Percentiles rank a stretch among this genome's conserved stretches.
phyloP scores from a whole-genome alignment of 129 eudicot genomes.

The Erigeron canadensis region DNA sequence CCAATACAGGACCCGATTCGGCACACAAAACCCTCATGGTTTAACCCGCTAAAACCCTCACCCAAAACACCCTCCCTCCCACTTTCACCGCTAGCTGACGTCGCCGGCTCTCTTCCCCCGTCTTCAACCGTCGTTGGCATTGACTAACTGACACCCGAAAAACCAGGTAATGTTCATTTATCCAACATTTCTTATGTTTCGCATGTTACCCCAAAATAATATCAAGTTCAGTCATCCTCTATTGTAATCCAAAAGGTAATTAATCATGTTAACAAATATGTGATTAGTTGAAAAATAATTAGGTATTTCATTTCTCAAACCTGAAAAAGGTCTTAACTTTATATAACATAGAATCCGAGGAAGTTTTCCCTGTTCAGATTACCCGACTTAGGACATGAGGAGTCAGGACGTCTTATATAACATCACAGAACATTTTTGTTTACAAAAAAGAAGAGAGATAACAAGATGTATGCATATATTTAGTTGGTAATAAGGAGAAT shows the following conservation, averaged over 20 bases:
- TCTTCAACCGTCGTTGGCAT: conserved; percentile 24
- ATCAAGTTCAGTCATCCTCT: not conserved
- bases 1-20: not conserved
- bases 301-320: conserved; percentile 18
- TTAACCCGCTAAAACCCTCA: conserved; percentile 12
- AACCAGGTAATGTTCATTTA: conserved; percentile 19
- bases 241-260: not conserved
- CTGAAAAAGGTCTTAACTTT: not conserved
- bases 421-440: no score
- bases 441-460: no score
- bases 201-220: not conserved
- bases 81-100: conserved; percentile 21
- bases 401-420: no score
- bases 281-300: conserved; percentile 14
- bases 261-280: no score
- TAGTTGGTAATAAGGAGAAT: conserved; percentile 26
- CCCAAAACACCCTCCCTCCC: conserved; percentile 14
- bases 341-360: not conserved
- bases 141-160: conserved; percentile 1
- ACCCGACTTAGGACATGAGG: no score
- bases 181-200: not conserved
- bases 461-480: no score
- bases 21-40: conserved; percentile 13
- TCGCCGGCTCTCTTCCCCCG: conserved; percentile 18
- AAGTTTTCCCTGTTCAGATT: no score